Percentiles rank a stretch among this genome's conserved stretches.
Conservation (phyloP, 805 yeast species). For the Teunomyces cretensis region DNA sequence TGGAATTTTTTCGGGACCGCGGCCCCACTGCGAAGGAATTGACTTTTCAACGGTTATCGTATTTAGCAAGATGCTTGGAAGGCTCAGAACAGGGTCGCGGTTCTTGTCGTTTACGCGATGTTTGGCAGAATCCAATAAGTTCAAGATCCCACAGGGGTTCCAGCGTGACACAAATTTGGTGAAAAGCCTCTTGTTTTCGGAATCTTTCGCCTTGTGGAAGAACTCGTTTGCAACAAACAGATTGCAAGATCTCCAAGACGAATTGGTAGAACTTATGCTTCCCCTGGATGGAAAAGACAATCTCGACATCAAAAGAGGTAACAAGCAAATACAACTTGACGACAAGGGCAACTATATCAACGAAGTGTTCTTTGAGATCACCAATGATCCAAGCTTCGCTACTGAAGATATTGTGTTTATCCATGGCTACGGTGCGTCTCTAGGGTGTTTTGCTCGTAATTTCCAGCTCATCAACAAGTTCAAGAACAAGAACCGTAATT, state of each 20-base stretch:
- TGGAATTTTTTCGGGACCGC: not conserved
- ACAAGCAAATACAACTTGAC: constrained; percentile 22
- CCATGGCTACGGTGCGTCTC: constrained; percentile 59
- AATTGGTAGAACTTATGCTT: constrained; percentile 34
- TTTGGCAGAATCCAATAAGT: not conserved
- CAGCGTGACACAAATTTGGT: not conserved
- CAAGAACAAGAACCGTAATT: constrained; percentile 30
- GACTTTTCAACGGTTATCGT: not conserved
- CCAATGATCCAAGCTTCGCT: constrained; percentile 18
- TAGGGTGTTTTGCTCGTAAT: constrained; percentile 57
- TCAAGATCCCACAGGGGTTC: not conserved
- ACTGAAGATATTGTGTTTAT: constrained; percentile 48
- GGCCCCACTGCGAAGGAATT: too few relatives aligned
- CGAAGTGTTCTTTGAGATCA: constrained; percentile 32
- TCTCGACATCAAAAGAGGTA: constrained; percentile 16
- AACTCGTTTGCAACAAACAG: constrained; percentile 22
- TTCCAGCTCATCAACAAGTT: constrained; percentile 40
- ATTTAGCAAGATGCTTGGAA: not conserved
- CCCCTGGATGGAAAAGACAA: constrained; percentile 23
- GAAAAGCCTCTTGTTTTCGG: not conserved
- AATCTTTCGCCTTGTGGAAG: constrained; percentile 17
- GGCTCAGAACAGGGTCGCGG: not conserved
- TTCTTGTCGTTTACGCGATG: not conserved
- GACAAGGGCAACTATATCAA: constrained; percentile 29
- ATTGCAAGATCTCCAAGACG: constrained; percentile 32